Evolutionary conservation across 148 eudicot species (phyloP), one percentile per base, ranked within the genome.

Genomic region (Fagopyrum homotropicum): DNA sequence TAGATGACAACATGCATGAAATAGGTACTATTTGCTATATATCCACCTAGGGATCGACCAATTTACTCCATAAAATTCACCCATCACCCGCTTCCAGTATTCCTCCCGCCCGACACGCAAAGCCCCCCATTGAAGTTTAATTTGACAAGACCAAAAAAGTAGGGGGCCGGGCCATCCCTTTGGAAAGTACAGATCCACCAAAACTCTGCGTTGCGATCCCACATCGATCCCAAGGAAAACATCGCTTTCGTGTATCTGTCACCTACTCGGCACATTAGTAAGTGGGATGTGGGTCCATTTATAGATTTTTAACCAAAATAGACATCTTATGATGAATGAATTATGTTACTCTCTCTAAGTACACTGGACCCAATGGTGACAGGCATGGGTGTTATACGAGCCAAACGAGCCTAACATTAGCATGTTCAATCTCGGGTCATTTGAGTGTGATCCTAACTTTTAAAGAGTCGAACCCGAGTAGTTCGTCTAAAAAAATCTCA

Each of bases 81-180:
- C 26, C 60, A 16, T 55, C 60, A 55, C 17, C 2, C 57, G 5
- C n/a, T 35, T 14, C 16, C 57, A 57, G 63, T 17, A 19, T 26
- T 57, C 26, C 66, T 60, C 66, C 66, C 66, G 66, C 66, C 66
- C 66, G 66, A 60, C 66, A 60, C 66, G 66, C 66, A 60, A 60
- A 22, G 9, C 12, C 40, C 66, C 66, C 66, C 22, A 22, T 22
- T 60, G 40, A 60, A 60, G 26, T 11, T 22, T 22, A 22, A 22
- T 22, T 22, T 60, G 40, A 60, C 66, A 56, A 60, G 66, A 60
- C 35, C 26, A 26, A 9, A 26, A 9, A 17, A n/a, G 30, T 22
- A 17, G 63, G 19, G 63, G 63, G 63, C 26, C 63, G 63, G 63
- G 29, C 63, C 63, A 57, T 57, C 63, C 63, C 63, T 56, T 26